Evolutionary conservation across 2,329 filamentous ascomycete species (phyloP).

Genomic region (Epichloe amarillans): DNA sequence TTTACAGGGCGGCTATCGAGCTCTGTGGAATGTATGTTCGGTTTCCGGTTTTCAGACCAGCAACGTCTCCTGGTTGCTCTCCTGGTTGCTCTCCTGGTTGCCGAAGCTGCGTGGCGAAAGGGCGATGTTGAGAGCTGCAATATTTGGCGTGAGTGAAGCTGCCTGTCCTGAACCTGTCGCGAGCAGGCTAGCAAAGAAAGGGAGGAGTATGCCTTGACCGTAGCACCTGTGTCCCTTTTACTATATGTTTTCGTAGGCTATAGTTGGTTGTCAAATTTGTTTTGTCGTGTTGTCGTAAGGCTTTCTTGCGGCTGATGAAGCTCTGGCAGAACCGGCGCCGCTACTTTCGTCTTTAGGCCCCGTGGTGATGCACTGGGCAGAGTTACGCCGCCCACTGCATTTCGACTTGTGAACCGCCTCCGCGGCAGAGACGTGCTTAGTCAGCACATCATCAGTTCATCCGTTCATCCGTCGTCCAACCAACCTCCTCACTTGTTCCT

Average conservation of each 20-base stretch:
- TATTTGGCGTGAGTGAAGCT: not conserved
- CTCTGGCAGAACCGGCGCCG: not conserved
- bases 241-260: not conserved
- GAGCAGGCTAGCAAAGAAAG: not conserved
- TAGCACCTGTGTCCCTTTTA: not conserved
- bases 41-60: not conserved
- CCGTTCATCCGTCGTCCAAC: no score
- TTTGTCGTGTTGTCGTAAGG: not conserved
- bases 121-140: not conserved
- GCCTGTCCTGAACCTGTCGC: not conserved
- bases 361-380: slow-evolving; percentile 24
- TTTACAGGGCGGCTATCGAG: not conserved
- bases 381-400: slow-evolving; percentile 21
- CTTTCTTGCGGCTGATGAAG: not conserved
- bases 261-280: not conserved
- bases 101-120: not conserved
- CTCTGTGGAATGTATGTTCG: not conserved
- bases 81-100: not conserved
- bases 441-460: slow-evolving; percentile 2
- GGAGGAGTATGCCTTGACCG: not conserved
- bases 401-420: slow-evolving; percentile 6
- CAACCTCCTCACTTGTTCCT: not conserved
- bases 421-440: slow-evolving; percentile 2
- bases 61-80: not conserved
- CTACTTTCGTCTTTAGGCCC: slow-evolving; percentile 8